Conservation (phyloP, 75 land plant genomes). For the Picea sitchensis region DNA sequence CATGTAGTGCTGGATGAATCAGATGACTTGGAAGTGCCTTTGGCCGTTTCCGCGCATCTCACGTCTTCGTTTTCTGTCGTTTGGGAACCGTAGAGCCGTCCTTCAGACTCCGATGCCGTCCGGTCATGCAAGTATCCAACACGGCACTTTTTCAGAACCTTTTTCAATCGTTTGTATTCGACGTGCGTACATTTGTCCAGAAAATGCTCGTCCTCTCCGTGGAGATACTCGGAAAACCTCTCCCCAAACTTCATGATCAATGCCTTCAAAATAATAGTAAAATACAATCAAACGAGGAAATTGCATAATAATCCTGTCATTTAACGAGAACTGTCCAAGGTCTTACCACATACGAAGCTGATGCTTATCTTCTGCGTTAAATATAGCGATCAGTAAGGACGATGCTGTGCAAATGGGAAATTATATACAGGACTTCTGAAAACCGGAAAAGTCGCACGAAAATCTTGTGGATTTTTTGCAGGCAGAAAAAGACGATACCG, state of each 20-base stretch:
- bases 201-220: constrained; percentile 32
- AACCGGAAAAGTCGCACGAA: too few species aligned
- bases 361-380: too few species aligned
- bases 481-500: too few species aligned
- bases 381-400: too few species aligned
- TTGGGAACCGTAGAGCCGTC: not conserved
- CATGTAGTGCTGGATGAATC: not conserved
- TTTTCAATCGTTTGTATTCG: constrained; percentile 80
- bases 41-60: constrained; percentile 1
- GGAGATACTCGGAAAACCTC: constrained; percentile 56
- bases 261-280: not conserved
- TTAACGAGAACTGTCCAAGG: too few species aligned
- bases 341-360: too few species aligned
- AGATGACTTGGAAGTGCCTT: not conserved
- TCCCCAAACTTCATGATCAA: constrained; percentile 74
- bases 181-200: constrained; percentile 53
- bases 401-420: too few species aligned
- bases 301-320: too few species aligned
- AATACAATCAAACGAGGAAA: too few species aligned
- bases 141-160: constrained; percentile 67
- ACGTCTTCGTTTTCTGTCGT: constrained; percentile 1
- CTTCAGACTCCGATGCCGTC: not conserved
- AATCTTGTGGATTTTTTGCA: too few species aligned
- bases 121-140: constrained; percentile 14
- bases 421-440: too few species aligned